Base-by-base conservation (phyloP, 2,329 filamentous ascomycete species). In the Tetracladium maxilliforme region DNA sequence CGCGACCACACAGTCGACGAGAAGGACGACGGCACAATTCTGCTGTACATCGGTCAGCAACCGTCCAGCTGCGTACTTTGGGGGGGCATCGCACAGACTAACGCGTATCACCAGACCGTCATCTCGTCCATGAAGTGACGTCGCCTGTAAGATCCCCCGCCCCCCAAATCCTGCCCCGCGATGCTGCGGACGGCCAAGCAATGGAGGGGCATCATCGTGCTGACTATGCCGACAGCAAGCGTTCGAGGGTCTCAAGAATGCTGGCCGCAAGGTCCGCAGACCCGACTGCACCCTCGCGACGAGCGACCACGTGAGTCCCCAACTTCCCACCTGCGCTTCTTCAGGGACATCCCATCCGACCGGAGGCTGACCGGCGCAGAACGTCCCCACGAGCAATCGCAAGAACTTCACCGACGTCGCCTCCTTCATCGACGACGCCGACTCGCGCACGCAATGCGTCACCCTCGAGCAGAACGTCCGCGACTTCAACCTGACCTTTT, bases 381-480 rank as follows among this genome's bases (percentile, higher is more conserved):
- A 95, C 56, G 80, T 95, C 31, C 90, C 90, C 28, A 98, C 90
- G 18, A 70, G 77, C 17, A 81, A 86, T 27, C 71, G 90, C 38
- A 93, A 93, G 61, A 76, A 71, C 49, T 81, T 93, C 56, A 95
- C 92, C 60, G 86, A 87, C 42, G 86, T 92, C 47, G 79, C 73
- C 42, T 77, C 80, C 38, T 98, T 98, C 52, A 87, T 95, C 51
- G 71, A 93, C 46, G 86, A 95, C 57, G 78, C 81, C 36, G 90
- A 95, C 52, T 94, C 86, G 32, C 72, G 86, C 44, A 68, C 81
- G 37, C 90, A 98, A 67, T 94, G 86, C 54, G 73, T 86, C 44
- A 95, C 90, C 20, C 73, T 98, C 34, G 90, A 98, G 60, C 77
- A 94, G 42, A 98, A 98, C 43, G 87, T 98, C 43, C 90, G 87